Conservation (phyloP, 2,329 filamentous ascomycete species). For the Aspergillus intermedius region DNA sequence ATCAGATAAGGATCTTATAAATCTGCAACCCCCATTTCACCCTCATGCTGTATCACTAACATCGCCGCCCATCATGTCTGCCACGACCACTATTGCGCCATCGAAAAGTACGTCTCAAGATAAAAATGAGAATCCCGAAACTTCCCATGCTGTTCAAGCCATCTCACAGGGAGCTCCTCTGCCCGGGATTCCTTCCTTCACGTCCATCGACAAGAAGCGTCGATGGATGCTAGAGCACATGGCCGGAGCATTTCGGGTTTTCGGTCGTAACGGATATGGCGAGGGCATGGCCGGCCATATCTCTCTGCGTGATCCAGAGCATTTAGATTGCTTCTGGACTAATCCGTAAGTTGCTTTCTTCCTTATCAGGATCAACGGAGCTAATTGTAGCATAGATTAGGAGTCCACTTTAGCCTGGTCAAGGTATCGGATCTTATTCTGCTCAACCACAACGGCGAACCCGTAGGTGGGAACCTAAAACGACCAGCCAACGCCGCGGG, state of each 20-base stretch:
- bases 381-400: slow-evolving; percentile 15
- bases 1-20: no score
- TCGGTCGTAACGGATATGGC: slow-evolving; percentile 10
- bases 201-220: slow-evolving; percentile 34
- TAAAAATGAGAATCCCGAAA: not conserved
- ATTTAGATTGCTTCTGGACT: slow-evolving; percentile 29
- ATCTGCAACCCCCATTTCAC: no score
- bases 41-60: not conserved
- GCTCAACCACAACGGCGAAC: slow-evolving; percentile 38
- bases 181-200: slow-evolving; percentile 29
- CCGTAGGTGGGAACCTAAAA: slow-evolving; percentile 35
- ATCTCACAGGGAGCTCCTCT: not conserved
- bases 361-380: not conserved
- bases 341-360: slow-evolving; percentile 23
- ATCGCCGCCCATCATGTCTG: not conserved
- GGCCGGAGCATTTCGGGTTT: slow-evolving; percentile 35
- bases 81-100: not conserved
- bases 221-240: slow-evolving; percentile 40
- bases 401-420: slow-evolving; percentile 41
- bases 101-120: not conserved
- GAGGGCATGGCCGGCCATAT: slow-evolving; percentile 37
- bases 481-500: slow-evolving; percentile 41
- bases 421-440: slow-evolving; percentile 40
- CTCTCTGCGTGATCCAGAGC: slow-evolving; percentile 32
- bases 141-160: not conserved